A percentile compares a stretch with the other conserved stretches of the same genome.
These are phyloP conservation scores for Naganishia randhawae DNA, from an alignment of 768 basidiomycete species.

Conservation along the genomic window DNA sequence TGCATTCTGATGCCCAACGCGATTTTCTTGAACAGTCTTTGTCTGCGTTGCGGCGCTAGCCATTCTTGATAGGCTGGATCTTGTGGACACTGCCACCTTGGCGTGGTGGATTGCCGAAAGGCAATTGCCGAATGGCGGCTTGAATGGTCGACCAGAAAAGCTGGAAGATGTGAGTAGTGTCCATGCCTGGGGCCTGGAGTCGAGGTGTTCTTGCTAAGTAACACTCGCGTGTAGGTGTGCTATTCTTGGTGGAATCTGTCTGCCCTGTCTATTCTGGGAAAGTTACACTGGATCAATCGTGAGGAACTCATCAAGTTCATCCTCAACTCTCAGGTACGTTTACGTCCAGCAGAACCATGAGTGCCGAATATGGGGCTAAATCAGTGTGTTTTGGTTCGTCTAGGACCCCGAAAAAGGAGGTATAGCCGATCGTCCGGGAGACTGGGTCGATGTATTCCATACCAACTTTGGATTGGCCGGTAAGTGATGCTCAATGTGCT, in stretches of 20 bases:
- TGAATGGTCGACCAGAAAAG: constrained; percentile 98
- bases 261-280: constrained; percentile 74
- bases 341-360: background rate
- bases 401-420: constrained; percentile 88
- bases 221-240: constrained; percentile 64
- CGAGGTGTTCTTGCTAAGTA: background rate
- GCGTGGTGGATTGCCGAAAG: constrained; percentile 93
- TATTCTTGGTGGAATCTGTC: constrained; percentile 98
- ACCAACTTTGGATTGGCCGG: constrained; percentile 89
- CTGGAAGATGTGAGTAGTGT: constrained; percentile 78
- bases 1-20: background rate
- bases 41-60: constrained; percentile 83
- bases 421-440: constrained; percentile 86
- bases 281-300: constrained; percentile 80
- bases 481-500: constrained; percentile 34
- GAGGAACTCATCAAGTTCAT: constrained; percentile 76
- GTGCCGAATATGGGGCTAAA: background rate
- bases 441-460: constrained; percentile 97
- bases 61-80: constrained; percentile 75
- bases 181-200: background rate
- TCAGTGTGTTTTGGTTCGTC: background rate
- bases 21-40: constrained; percentile 61
- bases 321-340: constrained; percentile 72
- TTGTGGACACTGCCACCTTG: constrained; percentile 70
- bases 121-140: constrained; percentile 84